phyloP scores from a whole-genome alignment of 371 early-diverging fungal species.

The Massospora cicadina region DNA sequence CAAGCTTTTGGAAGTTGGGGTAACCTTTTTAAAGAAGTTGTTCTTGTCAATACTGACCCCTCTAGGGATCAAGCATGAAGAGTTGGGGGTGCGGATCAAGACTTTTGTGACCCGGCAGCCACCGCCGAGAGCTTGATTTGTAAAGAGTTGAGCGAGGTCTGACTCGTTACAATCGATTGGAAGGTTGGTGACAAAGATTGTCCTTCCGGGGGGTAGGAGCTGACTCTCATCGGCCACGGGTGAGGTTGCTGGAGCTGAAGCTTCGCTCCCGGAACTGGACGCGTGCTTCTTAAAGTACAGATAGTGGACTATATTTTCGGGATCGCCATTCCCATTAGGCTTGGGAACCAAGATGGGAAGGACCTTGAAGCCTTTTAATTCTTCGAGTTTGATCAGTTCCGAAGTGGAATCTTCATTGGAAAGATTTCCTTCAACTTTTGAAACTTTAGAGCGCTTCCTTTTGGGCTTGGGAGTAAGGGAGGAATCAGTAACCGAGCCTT shows the following conservation, averaged over 20 bases:
- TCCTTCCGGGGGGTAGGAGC: background rate
- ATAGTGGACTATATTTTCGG: background rate
- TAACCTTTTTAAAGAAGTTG: background rate
- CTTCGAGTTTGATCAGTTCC: background rate
- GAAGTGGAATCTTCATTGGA: no score
- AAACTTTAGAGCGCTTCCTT: background rate
- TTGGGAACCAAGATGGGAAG: background rate
- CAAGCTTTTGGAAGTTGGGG: background rate
- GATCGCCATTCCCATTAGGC: background rate
- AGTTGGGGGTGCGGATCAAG: background rate
- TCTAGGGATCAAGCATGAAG: background rate
- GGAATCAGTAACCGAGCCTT: background rate
- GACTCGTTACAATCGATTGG: background rate
- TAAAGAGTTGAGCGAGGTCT: background rate
- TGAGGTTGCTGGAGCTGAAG: background rate
- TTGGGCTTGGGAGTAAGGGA: background rate
- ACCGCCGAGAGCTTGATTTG: background rate
- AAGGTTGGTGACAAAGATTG: background rate
- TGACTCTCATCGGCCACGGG: background rate
- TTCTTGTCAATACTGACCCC: background rate
- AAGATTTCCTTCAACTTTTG: background rate
- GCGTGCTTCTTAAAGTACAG: background rate
- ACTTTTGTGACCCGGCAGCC: background rate
- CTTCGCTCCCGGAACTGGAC: background rate
- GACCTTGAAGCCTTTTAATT: background rate